These are phyloP conservation scores for Populus deltoides DNA, from an alignment of 345 rosid genomes.

Conservation along the genomic window DNA sequence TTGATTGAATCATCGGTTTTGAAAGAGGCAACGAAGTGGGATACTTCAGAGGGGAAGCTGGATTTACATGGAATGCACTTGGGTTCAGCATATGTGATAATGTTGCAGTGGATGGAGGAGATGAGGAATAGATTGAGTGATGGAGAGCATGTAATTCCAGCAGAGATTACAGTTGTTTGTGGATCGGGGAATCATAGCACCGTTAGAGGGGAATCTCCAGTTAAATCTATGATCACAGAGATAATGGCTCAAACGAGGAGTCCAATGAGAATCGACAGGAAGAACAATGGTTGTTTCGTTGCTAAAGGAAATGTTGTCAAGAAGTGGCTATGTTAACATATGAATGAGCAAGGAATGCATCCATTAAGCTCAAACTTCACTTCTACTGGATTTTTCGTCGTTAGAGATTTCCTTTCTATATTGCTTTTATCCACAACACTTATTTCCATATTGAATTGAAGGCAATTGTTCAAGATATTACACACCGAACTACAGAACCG, in stretches of 20 bases:
- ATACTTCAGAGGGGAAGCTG: conserved; percentile 51
- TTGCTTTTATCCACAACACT: neutral
- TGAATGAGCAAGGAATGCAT: neutral
- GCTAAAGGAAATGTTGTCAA: conserved; percentile 10
- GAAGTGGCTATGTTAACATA: conserved; percentile 6
- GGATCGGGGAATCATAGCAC: conserved; percentile 75
- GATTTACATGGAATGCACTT: conserved; percentile 88
- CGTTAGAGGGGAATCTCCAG: conserved; percentile 68
- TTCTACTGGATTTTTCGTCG: neutral
- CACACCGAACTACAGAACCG: neutral
- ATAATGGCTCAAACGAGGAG: conserved; percentile 47
- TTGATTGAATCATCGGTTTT: conserved; percentile 52
- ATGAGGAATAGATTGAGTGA: conserved; percentile 39
- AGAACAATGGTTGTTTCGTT: conserved; percentile 53
- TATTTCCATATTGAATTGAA: neutral
- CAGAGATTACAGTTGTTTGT: conserved; percentile 60
- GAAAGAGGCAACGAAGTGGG: conserved; percentile 54
- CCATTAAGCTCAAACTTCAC: neutral
- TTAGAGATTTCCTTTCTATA: neutral
- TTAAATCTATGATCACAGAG: conserved; percentile 55
- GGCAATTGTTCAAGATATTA: too few relatives aligned
- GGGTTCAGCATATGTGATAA: conserved; percentile 62
- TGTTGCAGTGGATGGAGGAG: conserved; percentile 74
- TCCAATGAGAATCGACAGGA: conserved; percentile 72
- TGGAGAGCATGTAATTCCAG: conserved; percentile 40